Conservation (phyloP, 139 green algal species). For the Pseudopediastrum boryanum region DNA sequence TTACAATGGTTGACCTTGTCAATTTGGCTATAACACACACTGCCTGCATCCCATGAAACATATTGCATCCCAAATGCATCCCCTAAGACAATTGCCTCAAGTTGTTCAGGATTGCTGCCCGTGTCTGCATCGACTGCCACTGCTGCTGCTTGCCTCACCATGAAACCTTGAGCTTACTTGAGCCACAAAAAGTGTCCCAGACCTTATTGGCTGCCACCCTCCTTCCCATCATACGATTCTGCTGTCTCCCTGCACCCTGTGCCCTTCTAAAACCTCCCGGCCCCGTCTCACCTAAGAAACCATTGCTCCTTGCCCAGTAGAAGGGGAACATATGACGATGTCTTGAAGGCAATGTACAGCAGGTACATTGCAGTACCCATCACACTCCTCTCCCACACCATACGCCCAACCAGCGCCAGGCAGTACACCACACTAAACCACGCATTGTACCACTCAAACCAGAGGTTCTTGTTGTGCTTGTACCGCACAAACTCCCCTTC, state of each 20-base stretch:
- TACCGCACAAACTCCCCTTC: neutral
- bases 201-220: neutral
- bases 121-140: no score
- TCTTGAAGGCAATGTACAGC: constrained; percentile 10
- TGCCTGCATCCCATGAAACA: no score
- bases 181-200: no score
- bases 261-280: no score
- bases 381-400: constrained; percentile 6
- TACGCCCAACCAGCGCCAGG: constrained; percentile 9
- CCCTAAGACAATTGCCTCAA: no score
- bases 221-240: neutral
- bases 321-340: constrained; percentile 2
- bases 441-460: constrained; percentile 7
- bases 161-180: no score
- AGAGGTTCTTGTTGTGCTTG: constrained; percentile 16
- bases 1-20: no score
- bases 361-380: constrained; percentile 15
- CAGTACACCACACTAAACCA: constrained; percentile 9
- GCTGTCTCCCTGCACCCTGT: no score
- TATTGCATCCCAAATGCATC: no score
- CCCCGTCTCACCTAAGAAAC: neutral
- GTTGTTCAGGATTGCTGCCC: no score
- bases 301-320: neutral
- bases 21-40: no score
- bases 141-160: no score